Percentiles rank a stretch among this genome's conserved stretches.
These are phyloP conservation scores for Phialocephala sp. DNA, from an alignment of 2,329 filamentous ascomycete genomes.

Conservation along the genomic window DNA sequence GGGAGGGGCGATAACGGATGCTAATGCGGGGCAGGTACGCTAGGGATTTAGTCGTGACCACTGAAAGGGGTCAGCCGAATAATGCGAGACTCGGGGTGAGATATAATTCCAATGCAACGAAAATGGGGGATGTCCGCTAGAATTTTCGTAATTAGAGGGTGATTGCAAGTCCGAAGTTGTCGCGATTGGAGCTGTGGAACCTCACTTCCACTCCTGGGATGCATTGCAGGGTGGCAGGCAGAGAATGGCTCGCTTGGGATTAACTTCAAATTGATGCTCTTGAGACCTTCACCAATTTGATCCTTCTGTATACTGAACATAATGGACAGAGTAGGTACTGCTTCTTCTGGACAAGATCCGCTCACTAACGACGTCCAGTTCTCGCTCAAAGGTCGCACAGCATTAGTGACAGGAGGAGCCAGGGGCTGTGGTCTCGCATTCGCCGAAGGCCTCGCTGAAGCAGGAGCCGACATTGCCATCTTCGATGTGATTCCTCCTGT, in stretches of 20 bases:
- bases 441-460: constrained; percentile 51
- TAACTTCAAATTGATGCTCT: neutral
- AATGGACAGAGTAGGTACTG: constrained; percentile 18
- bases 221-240: neutral
- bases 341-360: neutral
- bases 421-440: constrained; percentile 52
- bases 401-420: constrained; percentile 53
- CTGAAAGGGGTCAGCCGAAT: neutral
- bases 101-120: neutral
- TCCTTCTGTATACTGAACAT: neutral
- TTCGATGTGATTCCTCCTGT: constrained; percentile 52
- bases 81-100: neutral
- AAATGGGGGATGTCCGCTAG: neutral
- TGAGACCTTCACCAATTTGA: neutral
- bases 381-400: constrained; percentile 52
- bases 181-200: neutral
- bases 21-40: constrained; percentile 2
- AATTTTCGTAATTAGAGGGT: neutral
- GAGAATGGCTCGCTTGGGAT: constrained; percentile 4
- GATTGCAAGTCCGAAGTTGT: constrained; percentile 1
- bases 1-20: constrained; percentile 11
- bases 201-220: constrained; percentile 3
- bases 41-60: neutral
- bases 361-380: constrained; percentile 39
- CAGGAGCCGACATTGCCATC: constrained; percentile 51